Conservation (phyloP, 2,329 filamentous ascomycete genomes). For the Cladophialophora immunda region DNA sequence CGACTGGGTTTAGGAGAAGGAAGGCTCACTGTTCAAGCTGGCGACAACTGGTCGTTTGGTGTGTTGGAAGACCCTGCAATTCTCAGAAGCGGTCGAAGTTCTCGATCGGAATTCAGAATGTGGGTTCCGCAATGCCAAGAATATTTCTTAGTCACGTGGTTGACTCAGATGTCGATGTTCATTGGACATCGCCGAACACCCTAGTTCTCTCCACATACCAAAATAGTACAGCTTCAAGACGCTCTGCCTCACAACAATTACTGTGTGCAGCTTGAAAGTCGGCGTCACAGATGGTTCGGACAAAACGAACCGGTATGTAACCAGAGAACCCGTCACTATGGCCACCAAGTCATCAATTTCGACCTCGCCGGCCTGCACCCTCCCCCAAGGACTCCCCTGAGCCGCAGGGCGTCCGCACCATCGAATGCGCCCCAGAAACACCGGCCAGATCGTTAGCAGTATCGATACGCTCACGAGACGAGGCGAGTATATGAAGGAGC, state of each 20-base stretch:
- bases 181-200: neutral
- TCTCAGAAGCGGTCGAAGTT: slow-evolving; percentile 8
- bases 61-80: slow-evolving; percentile 13
- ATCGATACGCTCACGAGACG: slow-evolving; percentile 66
- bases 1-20: neutral
- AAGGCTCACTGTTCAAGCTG: slow-evolving; percentile 1
- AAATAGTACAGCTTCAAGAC: neutral
- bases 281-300: slow-evolving; percentile 65
- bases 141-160: neutral
- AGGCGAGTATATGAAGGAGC: slow-evolving; percentile 55
- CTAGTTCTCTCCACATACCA: neutral
- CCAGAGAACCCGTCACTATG: slow-evolving; percentile 58
- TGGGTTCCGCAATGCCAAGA: slow-evolving; percentile 23
- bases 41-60: slow-evolving; percentile 2
- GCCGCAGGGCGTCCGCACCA: slow-evolving; percentile 56
- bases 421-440: slow-evolving; percentile 64
- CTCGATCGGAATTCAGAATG: slow-evolving; percentile 21
- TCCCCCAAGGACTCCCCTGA: slow-evolving; percentile 36
- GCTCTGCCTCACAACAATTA: neutral
- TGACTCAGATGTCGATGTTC: neutral
- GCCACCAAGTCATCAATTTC: slow-evolving; percentile 63
- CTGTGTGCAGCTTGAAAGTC: slow-evolving; percentile 48
- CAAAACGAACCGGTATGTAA: slow-evolving; percentile 63
- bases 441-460: slow-evolving; percentile 62
- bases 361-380: slow-evolving; percentile 56